Evolutionary conservation across 2,329 filamentous ascomycete genomes (phyloP), one percentile per base, ranked within the genome.

Genomic region (Botrytis aclada): DNA sequence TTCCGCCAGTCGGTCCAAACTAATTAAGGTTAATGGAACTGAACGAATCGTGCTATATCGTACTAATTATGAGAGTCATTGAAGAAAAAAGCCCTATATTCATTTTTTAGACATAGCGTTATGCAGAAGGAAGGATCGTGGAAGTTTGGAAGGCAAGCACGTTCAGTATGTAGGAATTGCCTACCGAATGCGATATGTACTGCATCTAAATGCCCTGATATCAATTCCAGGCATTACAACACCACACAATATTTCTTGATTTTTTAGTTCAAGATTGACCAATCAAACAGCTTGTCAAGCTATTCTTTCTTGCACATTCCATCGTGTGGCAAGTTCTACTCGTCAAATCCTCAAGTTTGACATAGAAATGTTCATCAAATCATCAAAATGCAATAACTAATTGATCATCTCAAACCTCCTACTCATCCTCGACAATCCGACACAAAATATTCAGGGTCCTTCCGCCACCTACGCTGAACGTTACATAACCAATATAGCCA

Each of bases 381-480:
- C 51, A 54, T 2, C n/a, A 56, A 56, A 56, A 56, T 29, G n/a
- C n/a, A 56, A 56, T 56, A 56, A 56, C 51, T 8, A 56, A 54
- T 29, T 54, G 51, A 54, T 54, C 56, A 60, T 60, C 56, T 60
- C 56, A 60, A 60, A 25, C 34, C 58, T 45, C 39, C 25, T 16
- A 67, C 58, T 61, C 34, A 8, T 37, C 60, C 34, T 62, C 47
- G 47, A 54, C 25, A 54, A 54, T 54, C 47, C 47, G 47, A 54
- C 47, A 16, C 47, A 14, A n/a, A n/a, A 16, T 16, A 7, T 29
- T 29, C 47, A 47, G 29, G 61, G 58, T 34, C n/a, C 34, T 51
- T 51, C 64, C 47, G 64, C 64, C 64, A 67, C 64, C 45, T 54
- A 67, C 45, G 45, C 64, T 67, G 45, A 20, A 41, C 34, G 64